Percentiles rank a stretch among this genome's conserved stretches.
phyloP scores from a whole-genome alignment of 148 eudicot genomes.

The Chenopodium quinoa region DNA sequence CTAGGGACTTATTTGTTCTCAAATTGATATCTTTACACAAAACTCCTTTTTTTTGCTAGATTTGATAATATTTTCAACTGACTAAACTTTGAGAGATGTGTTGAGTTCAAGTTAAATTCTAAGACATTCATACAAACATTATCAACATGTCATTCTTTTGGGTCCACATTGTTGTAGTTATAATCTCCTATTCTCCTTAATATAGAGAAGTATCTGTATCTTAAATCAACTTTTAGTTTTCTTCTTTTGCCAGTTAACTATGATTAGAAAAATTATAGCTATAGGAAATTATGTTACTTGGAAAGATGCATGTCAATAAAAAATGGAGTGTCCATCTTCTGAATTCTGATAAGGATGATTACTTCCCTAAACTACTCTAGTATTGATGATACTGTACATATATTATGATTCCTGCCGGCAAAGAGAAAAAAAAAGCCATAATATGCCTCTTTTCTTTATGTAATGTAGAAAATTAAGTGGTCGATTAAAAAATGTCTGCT shows the following conservation, averaged over 20 bases:
- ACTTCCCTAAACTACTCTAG: not conserved
- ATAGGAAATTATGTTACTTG: not conserved
- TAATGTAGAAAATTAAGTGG: not conserved
- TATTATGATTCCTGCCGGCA: too few species aligned
- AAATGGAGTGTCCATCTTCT: not conserved
- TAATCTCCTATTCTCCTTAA: not conserved
- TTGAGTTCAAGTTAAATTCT: not conserved
- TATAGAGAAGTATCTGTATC: not conserved
- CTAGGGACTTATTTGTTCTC: not conserved
- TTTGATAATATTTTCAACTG: not conserved
- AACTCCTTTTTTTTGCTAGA: not conserved
- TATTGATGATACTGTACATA: not conserved
- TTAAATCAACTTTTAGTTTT: not conserved
- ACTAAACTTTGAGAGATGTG: not conserved
- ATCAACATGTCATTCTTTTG: not conserved
- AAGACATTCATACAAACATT: too few species aligned
- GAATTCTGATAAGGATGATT: not conserved
- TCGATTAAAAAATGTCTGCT: not conserved
- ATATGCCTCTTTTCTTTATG: not conserved
- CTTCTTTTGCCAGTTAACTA: not conserved
- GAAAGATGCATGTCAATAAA: not conserved
- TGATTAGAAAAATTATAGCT: not conserved
- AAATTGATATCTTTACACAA: not conserved
- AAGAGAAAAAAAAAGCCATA: too few species aligned
- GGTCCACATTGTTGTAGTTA: not conserved